Base-by-base conservation (phyloP, 2,329 filamentous ascomycete genomes). In the Aspergillus tanneri region DNA sequence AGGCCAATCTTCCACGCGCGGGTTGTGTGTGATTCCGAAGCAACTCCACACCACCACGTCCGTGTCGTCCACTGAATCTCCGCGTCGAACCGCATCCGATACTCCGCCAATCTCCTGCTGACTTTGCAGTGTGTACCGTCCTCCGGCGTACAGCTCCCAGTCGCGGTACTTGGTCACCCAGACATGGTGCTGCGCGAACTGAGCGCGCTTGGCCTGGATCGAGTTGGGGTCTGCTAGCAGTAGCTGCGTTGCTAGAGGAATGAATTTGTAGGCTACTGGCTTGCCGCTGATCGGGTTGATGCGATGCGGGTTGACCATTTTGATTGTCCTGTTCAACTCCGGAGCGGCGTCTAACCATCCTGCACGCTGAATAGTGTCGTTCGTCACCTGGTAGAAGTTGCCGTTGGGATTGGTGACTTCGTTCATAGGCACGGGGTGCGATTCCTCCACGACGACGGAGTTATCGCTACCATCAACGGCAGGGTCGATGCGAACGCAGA, bases 401-500 rank as follows among this genome's bases (percentile, higher is more conserved):
- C 76, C 77, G 52, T 76, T 73, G 2, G 79, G 80, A 61, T 83
- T 84, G 57, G 68, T 70, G 1, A 59, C 59, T 3, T 69, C 65
- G 28, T 77, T 74, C 47, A 53, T 79, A 25, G 24, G 24, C 24
- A 25, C 24, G 24, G 24, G 5, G n/a, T n/a, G n/a, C n/a, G n/a
- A 25, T 25, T 11, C 11, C 5, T 25, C 5, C 6, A 25, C 24
- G 24, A n/a, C 88, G 50, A 95, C 77, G 0, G 88, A 89, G 69
- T 96, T 96, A 57, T 84, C 79, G 2, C 83, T 80, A 0, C 90
- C 90, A 64, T 95, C 90, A 48, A 96, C 81, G 63, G 90, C 91
- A 21, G 90, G 83, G 64, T 96, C 88, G 42, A 95, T 76, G 35
- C 90, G 87, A 42, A 96, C 75, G 62, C 88, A 95, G 80, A 96